These are phyloP conservation scores for Tuber microsphaerosporum DNA, from an alignment of 495 filamentous ascomycete species.

Conservation along the genomic window DNA sequence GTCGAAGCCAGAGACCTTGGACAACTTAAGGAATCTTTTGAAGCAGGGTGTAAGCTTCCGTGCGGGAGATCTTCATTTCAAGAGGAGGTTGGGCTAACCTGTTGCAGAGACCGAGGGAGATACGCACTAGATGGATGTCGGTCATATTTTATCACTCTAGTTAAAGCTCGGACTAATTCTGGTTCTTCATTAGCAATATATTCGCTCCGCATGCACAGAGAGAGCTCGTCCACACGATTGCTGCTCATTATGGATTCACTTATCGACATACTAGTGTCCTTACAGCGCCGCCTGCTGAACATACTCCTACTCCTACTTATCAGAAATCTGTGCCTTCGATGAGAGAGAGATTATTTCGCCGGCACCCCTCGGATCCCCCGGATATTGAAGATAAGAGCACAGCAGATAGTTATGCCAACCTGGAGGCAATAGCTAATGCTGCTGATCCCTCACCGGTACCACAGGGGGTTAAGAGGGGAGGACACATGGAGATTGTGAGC, in stretches of 20 bases:
- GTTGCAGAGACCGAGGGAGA: conserved; percentile 27
- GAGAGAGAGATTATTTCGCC: not conserved
- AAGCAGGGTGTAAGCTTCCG: conserved; percentile 15
- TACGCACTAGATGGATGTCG: conserved; percentile 57
- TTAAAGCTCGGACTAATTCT: conserved; percentile 14
- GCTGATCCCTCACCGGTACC: not conserved
- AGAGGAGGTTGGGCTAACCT: conserved; percentile 9
- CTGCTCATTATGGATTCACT: conserved; percentile 56
- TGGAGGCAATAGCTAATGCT: not conserved
- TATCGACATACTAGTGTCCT: conserved; percentile 47
- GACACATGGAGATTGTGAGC: conserved; percentile 40
- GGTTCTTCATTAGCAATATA: conserved; percentile 47
- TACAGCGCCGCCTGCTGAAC: conserved; percentile 12
- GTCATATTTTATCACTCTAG: conserved; percentile 17
- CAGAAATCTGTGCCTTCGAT: not conserved
- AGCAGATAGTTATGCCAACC: not conserved
- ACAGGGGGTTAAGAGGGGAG: conserved; percentile 7
- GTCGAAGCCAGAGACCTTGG: conserved; percentile 10
- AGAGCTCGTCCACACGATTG: conserved; percentile 49
- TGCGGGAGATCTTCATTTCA: not conserved
- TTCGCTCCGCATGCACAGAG: conserved; percentile 58
- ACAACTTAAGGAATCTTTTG: conserved; percentile 21
- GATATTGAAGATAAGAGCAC: conserved; percentile 24
- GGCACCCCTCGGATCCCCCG: not conserved
- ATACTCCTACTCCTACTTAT: not conserved